Base-by-base conservation (phyloP, 345 rosid species). In the Salix purpurea region DNA sequence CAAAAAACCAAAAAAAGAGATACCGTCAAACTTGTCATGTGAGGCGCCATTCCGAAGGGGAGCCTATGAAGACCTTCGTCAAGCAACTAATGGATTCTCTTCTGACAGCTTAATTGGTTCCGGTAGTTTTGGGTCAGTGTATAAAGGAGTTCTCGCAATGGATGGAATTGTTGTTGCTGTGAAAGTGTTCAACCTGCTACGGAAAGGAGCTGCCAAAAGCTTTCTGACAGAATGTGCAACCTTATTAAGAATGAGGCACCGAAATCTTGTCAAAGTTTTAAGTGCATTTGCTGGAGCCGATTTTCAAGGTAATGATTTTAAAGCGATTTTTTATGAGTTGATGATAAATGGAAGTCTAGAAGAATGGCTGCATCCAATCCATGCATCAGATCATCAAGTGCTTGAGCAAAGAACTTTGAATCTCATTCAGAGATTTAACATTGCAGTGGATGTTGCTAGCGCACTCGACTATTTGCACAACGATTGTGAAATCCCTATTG, bases 341-440 rank as follows among this genome's bases (percentile, higher is more conserved):
- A 74, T 74, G 77, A 44, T 1, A 13, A 74, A 46, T 46, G 71
- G 65, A 21, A 65, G 62, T 46, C 11, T 65, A 7, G 71, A 74
- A 28, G 54, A 28, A 42, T 74, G 77, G 77, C 13, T 74, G 58
- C 76, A 74, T 65, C 76, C 30, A 6, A 8, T 26, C 48, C 37
- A 7, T 4, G 11, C 50, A 15, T 64, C 60, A 46, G 26, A 21
- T 5, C 15, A 62, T 10, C 46, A 28, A 21, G 26, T 56, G 61
- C n/a, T 10, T 21, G n/a, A 46, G 15, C 70, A 30, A 67, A 61
- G 58, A 18, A 54, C 1, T 36, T 19, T 39, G 67, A 67, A 19
- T 61, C 62, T 23, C 50, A 18, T 2, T 42, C 15, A 42, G 48
- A 42, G 48, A 12, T 42, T 42, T 12, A 42, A 42, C 48, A 42